phyloP scores from a whole-genome alignment of 2,329 filamentous ascomycete genomes.

The Monilinia laxa region DNA sequence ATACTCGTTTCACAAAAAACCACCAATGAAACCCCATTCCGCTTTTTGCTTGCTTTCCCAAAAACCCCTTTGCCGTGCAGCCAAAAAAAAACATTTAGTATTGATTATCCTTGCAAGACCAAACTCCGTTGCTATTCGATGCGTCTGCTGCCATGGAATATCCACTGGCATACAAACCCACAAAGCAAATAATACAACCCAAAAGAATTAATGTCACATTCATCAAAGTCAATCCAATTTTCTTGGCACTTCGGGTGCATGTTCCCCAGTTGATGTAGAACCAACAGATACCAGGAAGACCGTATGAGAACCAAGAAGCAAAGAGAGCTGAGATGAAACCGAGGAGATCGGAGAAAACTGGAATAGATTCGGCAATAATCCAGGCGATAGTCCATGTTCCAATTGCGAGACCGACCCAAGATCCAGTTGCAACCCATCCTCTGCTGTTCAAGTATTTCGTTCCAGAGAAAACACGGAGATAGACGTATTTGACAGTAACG shows the following conservation, averaged over 20 bases:
- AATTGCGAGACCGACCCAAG: slow-evolving; percentile 59
- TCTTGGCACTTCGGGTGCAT: slow-evolving; percentile 33
- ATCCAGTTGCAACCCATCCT: slow-evolving; percentile 52
- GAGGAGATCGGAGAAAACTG: slow-evolving; percentile 65
- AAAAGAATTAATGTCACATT: slow-evolving; percentile 26
- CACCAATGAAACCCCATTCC: neutral
- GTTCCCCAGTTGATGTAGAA: slow-evolving; percentile 48
- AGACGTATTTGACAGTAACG: slow-evolving; percentile 65
- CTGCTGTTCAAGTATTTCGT: slow-evolving; percentile 44
- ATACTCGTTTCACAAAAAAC: neutral
- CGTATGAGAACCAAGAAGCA: slow-evolving; percentile 59
- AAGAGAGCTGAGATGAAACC: slow-evolving; percentile 56
- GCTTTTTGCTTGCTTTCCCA: neutral
- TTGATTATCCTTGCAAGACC: slow-evolving; percentile 23
- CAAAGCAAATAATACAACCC: slow-evolving; percentile 25
- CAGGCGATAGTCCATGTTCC: slow-evolving; percentile 60
- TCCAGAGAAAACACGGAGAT: slow-evolving; percentile 58
- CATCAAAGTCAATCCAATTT: slow-evolving; percentile 22
- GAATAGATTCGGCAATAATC: slow-evolving; percentile 67
- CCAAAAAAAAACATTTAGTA: neutral
- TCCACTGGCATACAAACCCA: slow-evolving; percentile 28
- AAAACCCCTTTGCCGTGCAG: neutral
- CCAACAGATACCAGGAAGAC: slow-evolving; percentile 50
- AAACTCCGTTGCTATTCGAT: neutral
- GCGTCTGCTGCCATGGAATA: slow-evolving; percentile 14